These are phyloP conservation scores for Solanum gracilifrons DNA, from an alignment of 257 asterid species.

Conservation along the genomic window DNA sequence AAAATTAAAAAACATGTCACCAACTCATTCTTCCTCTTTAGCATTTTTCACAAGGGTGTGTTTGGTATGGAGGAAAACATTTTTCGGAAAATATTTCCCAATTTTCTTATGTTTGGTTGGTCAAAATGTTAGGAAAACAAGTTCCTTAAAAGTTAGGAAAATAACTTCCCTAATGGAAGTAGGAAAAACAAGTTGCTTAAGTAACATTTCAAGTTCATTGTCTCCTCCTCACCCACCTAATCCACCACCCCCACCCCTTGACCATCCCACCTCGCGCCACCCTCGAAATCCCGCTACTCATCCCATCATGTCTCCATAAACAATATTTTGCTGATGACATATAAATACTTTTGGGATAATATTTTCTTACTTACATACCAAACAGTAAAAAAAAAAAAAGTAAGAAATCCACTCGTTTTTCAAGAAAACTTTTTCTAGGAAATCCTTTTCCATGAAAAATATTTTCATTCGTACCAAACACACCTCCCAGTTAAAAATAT, in stretches of 20 bases:
- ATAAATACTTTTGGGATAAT: background rate
- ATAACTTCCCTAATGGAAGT: background rate
- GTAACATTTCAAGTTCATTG: background rate
- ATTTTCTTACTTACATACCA: background rate
- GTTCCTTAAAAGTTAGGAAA: background rate
- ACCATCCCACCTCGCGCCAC: background rate
- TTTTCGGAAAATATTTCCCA: background rate
- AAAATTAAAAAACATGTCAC: background rate
- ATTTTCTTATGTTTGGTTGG: no score
- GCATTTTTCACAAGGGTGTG: background rate
- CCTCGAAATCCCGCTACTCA: background rate
- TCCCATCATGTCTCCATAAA: background rate
- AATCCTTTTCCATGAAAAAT: background rate
- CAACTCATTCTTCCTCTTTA: background rate
- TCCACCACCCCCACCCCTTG: background rate
- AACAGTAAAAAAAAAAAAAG: background rate
- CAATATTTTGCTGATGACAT: background rate
- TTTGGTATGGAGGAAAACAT: background rate
- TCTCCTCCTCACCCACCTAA: background rate
- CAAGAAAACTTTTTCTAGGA: background rate
- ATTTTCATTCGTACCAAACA: background rate
- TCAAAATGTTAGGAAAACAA: background rate
- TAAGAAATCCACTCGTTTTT: background rate
- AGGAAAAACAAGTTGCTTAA: background rate
- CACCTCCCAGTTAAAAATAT: background rate